A percentile compares a stretch with the other conserved stretches of the same genome.
Conservation (phyloP, 1,284 basidiomycete genomes). For the Pulchroboletus neoregius region DNA sequence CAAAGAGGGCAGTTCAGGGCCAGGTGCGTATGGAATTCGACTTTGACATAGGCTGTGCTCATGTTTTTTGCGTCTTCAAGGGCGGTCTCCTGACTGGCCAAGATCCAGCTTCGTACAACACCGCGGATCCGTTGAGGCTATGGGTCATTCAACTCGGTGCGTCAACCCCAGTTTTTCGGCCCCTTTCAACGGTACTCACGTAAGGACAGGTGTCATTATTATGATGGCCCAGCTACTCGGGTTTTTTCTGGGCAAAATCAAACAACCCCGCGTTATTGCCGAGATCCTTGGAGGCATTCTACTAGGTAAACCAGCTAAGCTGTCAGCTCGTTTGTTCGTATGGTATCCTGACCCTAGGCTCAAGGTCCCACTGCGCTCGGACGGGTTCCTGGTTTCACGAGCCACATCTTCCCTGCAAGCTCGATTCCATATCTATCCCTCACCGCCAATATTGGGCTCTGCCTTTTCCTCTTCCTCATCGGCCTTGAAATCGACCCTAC, state of each 20-base stretch:
- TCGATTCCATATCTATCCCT: slow-evolving; percentile 81
- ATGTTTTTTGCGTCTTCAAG: slow-evolving; percentile 32
- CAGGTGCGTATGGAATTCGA: slow-evolving; percentile 34
- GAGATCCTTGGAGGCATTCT: slow-evolving; percentile 88
- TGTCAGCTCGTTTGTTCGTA: no score
- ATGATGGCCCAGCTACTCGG: slow-evolving; percentile 76
- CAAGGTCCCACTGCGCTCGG: slow-evolving; percentile 75
- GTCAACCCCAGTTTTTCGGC: slow-evolving; percentile 22
- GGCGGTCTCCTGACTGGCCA: slow-evolving; percentile 70
- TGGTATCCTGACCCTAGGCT: background rate
- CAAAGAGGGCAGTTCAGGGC: slow-evolving; percentile 37
- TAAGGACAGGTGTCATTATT: slow-evolving; percentile 46
- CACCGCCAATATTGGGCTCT: slow-evolving; percentile 89
- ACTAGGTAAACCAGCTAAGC: slow-evolving; percentile 51
- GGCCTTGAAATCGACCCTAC: slow-evolving; percentile 86
- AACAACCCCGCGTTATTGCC: slow-evolving; percentile 84
- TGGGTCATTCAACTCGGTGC: slow-evolving; percentile 88
- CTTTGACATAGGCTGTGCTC: background rate
- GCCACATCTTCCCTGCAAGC: slow-evolving; percentile 73
- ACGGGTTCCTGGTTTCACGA: slow-evolving; percentile 73
- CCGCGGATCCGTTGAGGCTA: slow-evolving; percentile 72
- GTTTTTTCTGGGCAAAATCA: slow-evolving; percentile 64
- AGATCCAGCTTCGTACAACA: slow-evolving; percentile 65
- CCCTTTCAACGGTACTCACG: background rate
- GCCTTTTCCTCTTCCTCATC: slow-evolving; percentile 89